Base-by-base conservation (phyloP, 768 basidiomycete species). In the Pleurotus citrinopileatus region DNA sequence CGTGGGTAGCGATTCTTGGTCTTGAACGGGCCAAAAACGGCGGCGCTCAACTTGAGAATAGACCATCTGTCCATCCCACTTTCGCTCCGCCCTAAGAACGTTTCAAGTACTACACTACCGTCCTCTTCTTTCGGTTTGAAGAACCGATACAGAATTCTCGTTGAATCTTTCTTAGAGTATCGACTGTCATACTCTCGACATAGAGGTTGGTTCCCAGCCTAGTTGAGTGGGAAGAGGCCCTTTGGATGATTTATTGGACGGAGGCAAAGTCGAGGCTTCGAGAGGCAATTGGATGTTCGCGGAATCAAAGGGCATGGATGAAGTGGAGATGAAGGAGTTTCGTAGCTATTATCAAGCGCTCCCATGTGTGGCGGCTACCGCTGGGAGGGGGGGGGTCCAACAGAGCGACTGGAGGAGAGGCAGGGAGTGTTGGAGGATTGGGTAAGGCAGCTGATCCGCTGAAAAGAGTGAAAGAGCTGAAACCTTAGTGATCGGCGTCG, bases 241-340 rank as follows among this genome's bases (percentile, higher is more conserved):
- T 75, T 34, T 84, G 82, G 82, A 64, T 80, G 9, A 83, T 82
- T 62, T 84, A 80, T 58, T 85, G 79, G 79, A 83, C 81, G n/a
- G 68, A 74, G 46, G 80, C 80, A 0, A 50, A 65, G 7, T 60
- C 72, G 38, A 54, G 55, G 53, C 13, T n/a, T 10, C 43, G 55
- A 34, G 15, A 20, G 23, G 28, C n/a, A n/a, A n/a, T n/a, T n/a
- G n/a, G n/a, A n/a, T n/a, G n/a, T n/a, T n/a, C n/a, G n/a, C n/a
- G n/a, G n/a, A 42, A 7, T 44, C 46, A 27, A 44, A 58, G 20
- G 47, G 58, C n/a, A 45, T 56, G 28, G 61, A 48, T 26, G 27
- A 44, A 42, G 26, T 34, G 29, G 32, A 9, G 6, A 55, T 65
- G 17, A 63, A 68, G 61, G 25, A 54, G 26, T 38, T 42, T 0